A percentile compares a stretch with the other conserved stretches of the same genome.
Evolutionary conservation across 1,139 yeast genomes (phyloP).

Genomic region (Candida mesenterica): DNA sequence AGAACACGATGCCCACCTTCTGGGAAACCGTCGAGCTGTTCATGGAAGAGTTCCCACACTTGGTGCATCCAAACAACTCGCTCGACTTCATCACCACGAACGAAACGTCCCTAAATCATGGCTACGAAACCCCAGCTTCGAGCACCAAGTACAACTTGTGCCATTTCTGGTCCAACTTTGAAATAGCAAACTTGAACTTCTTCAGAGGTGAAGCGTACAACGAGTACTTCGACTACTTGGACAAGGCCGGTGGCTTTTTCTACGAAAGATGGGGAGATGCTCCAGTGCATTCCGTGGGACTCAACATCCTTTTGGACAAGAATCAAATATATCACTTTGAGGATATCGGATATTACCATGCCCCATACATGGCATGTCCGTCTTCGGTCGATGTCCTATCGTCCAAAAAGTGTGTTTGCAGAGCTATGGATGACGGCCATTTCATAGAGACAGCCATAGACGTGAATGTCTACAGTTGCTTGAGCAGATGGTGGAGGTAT

Average conservation of each 20-base stretch:
- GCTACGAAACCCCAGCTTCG: constrained; percentile 19
- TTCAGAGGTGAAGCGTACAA: constrained; percentile 71
- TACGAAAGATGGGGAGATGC: constrained; percentile 99
- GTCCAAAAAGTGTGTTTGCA: constrained; percentile 72
- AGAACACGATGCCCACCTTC: constrained; percentile 61
- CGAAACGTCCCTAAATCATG: constrained; percentile 36
- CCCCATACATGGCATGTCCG: constrained; percentile 85
- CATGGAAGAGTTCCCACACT: constrained; percentile 57
- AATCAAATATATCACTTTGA: constrained; percentile 82
- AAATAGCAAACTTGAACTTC: constrained; percentile 77
- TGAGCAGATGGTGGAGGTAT: constrained; percentile 82
- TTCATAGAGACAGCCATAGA: constrained; percentile 49
- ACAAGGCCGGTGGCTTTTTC: constrained; percentile 77
- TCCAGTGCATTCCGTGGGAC: constrained; percentile 87
- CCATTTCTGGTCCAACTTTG: constrained; percentile 96
- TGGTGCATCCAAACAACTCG: constrained; percentile 67
- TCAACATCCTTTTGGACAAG: constrained; percentile 63
- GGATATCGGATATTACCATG: constrained; percentile 84
- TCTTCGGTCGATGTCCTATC: constrained; percentile 45
- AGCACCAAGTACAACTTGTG: constrained; percentile 75
- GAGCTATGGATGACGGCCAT: constrained; percentile 36
- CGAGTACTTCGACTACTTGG: constrained; percentile 68
- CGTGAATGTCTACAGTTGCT: constrained; percentile 63
- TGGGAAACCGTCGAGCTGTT: constrained; percentile 77
- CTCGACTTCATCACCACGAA: constrained; percentile 67